Base-by-base conservation (phyloP, 78 protist species). In the Dictyostelium purpureum region DNA sequence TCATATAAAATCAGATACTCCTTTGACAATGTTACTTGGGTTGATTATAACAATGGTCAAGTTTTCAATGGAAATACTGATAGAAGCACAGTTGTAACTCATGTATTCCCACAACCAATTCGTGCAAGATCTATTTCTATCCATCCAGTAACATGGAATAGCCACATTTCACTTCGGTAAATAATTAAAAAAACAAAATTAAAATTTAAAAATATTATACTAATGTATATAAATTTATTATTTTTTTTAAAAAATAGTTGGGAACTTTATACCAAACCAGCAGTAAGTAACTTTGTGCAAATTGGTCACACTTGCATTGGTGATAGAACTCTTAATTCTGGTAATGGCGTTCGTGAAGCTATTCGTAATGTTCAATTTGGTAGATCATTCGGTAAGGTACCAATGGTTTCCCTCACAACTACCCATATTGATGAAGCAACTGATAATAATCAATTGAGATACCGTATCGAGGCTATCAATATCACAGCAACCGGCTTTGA, bases 121-220 rank as follows among this genome's bases (percentile, higher is more conserved):
- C 33, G 19, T 14, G 18, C 38, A 12, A 51, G 81, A 51, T 77
- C 88, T 26, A 61, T 79, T 47, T 63, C 77, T 5, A 45, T 79
- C 33, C 75, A 79, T 54, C 88, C 88, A 49, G 33, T 28, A 19
- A 31, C 88, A 19, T 79, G 56, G 49, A 18, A 79, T 21, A 56
- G 28, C 5, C 40, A 47, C 43, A 56, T 77, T 28, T 28, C 87
- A 26, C 42, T 77, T 57, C 51, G 82, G 45, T 76, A 31, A 24
- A 40, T 31, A 9, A n/a, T n/a, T n/a, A n/a, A n/a, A n/a, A n/a
- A n/a, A n/a, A n/a, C n/a, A n/a, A n/a, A n/a, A n/a, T 57, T 26
- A 11, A 9, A 4, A 19, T 26, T 26, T 56, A n/a, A 10, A 26
- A 0, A 6, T 57, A n/a, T 11, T 57, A n/a, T 57, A 28, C 7